Base-by-base conservation (phyloP, 306 rosid species). In the Fragaria iinumae region DNA sequence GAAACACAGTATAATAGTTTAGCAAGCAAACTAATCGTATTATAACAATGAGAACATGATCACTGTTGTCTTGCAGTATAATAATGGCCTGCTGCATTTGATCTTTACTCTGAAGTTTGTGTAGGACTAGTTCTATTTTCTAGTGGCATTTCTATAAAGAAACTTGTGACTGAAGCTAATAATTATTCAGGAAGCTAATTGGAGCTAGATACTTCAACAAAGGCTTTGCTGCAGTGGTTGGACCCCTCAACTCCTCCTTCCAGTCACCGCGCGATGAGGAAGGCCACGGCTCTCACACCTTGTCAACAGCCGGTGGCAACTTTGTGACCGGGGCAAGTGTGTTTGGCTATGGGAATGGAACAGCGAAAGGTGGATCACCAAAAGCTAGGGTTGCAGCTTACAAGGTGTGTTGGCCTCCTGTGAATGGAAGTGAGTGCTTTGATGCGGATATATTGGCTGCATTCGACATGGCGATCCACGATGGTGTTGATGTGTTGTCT, bases 181-280 rank as follows among this genome's bases (percentile, higher is more conserved):
- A 14, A 82, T 34, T 34, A 32, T 64, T 34, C 23, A 95, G 98
- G 89, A 95, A 95, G 89, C 86, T 95, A 34, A 86, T 92, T 14
- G 97, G 98, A 48, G 98, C 96, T 69, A 89, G 97, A 77, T 95
- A 89, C 88, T 95, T 83, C 91, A 87, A 88, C 90, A 87, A 92
- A 76, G 98, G 96, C 17, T 95, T 85, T 48, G 77, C 81, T 5
- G 41, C 91, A 0, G 80, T 74, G 16, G 88, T 32, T 9, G 96
- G 92, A 0, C 74, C 78, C 4, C 83, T 92, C 1, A 92, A 88
- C 82, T 82, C 92, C 14, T 56, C 93, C 18, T 89, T 77, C 38
- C 69, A 92, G 12, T 78, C 98, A 2, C 97, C 97, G 1, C 84
- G 96, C 6, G 98, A 94, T 79, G 77, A 7, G 0, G 96, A 94